A percentile compares a stretch with the other conserved stretches of the same genome.
phyloP scores from a whole-genome alignment of 2,329 filamentous ascomycete genomes.

The Alternaria sp. region DNA sequence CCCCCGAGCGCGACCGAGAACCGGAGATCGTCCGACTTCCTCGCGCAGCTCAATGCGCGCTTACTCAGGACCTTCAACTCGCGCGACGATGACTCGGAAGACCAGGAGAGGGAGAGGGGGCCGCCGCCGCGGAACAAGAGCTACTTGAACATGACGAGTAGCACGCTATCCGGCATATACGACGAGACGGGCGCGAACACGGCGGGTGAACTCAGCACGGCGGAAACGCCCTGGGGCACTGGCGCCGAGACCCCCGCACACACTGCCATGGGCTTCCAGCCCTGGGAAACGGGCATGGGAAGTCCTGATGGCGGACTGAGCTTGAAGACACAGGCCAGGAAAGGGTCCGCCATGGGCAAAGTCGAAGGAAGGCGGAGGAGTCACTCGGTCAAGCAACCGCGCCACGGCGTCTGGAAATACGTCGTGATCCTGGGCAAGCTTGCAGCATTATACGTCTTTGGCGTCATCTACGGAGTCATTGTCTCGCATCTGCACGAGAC shows the following conservation, averaged over 20 bases:
- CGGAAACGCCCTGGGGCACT: slow-evolving; percentile 77
- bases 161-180: slow-evolving; percentile 92
- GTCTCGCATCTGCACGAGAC: slow-evolving; percentile 80
- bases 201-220: slow-evolving; percentile 55
- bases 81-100: slow-evolving; percentile 28
- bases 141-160: slow-evolving; percentile 83
- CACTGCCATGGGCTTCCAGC: slow-evolving; percentile 19
- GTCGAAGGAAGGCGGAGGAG: slow-evolving; percentile 1
- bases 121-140: slow-evolving; percentile 70
- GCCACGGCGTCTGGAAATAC: slow-evolving; percentile 43
- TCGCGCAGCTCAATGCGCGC: slow-evolving; percentile 46
- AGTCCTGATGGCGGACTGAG: slow-evolving; percentile 35
- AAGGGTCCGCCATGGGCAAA: slow-evolving; percentile 5
- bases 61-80: slow-evolving; percentile 39
- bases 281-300: slow-evolving; percentile 29
- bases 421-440: slow-evolving; percentile 65
- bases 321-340: slow-evolving; percentile 28
- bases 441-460: slow-evolving; percentile 75
- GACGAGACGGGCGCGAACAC: slow-evolving; percentile 47
- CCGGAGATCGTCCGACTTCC: slow-evolving; percentile 40
- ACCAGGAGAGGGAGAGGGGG: slow-evolving; percentile 26
- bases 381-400: slow-evolving; percentile 12
- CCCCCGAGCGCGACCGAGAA: slow-evolving; percentile 28
- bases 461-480: slow-evolving; percentile 80
- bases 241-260: slow-evolving; percentile 71